Conservation (phyloP, 768 basidiomycete species). For the Suillus decipiens region DNA sequence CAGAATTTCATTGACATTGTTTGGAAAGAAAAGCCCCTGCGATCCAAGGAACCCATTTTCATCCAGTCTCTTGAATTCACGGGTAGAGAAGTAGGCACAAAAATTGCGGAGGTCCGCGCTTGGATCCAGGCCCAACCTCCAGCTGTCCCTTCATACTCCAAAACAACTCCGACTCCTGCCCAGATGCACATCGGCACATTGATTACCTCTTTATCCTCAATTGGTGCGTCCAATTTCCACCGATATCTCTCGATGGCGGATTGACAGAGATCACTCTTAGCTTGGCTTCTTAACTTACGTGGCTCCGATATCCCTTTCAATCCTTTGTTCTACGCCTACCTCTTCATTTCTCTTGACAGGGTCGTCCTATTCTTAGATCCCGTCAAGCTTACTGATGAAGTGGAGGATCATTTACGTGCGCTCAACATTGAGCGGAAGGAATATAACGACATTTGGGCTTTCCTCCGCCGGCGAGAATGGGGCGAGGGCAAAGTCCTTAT, state of each 20-base stretch:
- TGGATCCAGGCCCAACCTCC: conserved; percentile 70
- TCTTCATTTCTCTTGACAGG: conserved; percentile 66
- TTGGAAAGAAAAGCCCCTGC: conserved; percentile 77
- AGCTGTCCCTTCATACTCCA: conserved; percentile 61
- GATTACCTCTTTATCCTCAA: conserved; percentile 67
- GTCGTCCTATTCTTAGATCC: conserved; percentile 77
- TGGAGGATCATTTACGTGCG: conserved; percentile 56
- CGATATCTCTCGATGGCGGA: not conserved
- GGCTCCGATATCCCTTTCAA: conserved; percentile 91
- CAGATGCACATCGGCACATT: conserved; percentile 71
- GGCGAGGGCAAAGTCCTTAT: conserved; percentile 81
- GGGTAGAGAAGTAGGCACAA: conserved; percentile 63
- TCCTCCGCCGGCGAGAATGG: conserved; percentile 73
- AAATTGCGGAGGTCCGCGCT: conserved; percentile 67
- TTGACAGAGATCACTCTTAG: conserved; percentile 36
- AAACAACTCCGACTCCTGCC: conserved; percentile 55
- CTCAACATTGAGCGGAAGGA: conserved; percentile 59
- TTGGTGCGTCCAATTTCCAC: conserved; percentile 48
- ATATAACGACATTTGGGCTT: conserved; percentile 81
- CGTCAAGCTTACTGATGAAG: conserved; percentile 60
- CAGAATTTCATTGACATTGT: conserved; percentile 83
- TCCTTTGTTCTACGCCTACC: conserved; percentile 88
- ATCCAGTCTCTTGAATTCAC: conserved; percentile 73
- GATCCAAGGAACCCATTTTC: conserved; percentile 64
- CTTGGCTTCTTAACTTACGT: conserved; percentile 86